A percentile compares a stretch with the other conserved stretches of the same genome.
Conservation (phyloP, 176 grass and related monocot species). For the Oryza meridionalis region DNA sequence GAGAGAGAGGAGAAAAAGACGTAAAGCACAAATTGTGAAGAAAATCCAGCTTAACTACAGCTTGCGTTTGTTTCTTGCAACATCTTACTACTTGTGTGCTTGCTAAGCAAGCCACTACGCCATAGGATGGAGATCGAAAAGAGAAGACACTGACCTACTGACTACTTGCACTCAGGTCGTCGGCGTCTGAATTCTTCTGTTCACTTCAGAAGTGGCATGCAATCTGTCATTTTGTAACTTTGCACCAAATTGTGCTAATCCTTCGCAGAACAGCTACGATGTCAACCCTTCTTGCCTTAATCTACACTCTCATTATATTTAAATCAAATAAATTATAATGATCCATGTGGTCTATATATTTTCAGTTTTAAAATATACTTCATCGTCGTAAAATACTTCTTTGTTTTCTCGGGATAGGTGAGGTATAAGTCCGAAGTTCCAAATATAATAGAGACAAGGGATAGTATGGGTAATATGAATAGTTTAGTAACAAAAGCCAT, state of each 20-base stretch:
- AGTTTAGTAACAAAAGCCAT: no score
- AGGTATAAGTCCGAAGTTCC: no score
- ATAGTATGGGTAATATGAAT: no score
- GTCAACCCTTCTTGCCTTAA: not conserved
- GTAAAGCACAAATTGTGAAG: constrained; percentile 5
- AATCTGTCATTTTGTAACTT: not conserved
- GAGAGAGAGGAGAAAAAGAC: not conserved
- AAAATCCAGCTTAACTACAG: not conserved
- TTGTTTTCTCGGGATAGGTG: no score
- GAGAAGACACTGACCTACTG: not conserved
- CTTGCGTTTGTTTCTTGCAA: not conserved
- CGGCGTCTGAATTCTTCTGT: not conserved
- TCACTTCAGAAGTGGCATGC: not conserved
- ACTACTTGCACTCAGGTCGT: not conserved
- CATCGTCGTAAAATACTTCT: no score
- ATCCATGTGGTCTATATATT: not conserved
- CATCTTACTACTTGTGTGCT: not conserved
- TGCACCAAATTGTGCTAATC: not conserved
- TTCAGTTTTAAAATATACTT: not conserved
- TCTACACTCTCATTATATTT: not conserved
- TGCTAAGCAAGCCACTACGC: not conserved
- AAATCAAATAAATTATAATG: not conserved
- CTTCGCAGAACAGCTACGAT: not conserved
- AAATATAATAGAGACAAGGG: no score
- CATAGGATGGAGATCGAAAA: not conserved